Conservation (phyloP, 2,329 filamentous ascomycete species). For the Monosporascus sp. region DNA sequence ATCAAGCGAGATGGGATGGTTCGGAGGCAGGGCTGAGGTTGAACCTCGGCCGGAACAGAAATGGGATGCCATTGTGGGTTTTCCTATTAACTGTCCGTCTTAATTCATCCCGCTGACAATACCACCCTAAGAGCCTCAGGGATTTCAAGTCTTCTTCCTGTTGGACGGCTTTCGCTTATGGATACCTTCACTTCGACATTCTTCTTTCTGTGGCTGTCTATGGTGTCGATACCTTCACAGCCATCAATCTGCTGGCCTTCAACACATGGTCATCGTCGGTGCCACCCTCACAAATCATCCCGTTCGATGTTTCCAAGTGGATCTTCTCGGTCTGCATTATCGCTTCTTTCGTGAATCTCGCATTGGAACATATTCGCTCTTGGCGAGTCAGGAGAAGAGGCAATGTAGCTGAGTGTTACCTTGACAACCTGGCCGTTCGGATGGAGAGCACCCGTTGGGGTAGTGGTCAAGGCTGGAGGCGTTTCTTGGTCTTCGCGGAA, state of each 20-base stretch:
- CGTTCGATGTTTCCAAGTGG: constrained; percentile 80
- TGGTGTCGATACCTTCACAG: constrained; percentile 86
- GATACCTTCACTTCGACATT: constrained; percentile 77
- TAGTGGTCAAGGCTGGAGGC: constrained; percentile 72
- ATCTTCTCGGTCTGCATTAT: constrained; percentile 93
- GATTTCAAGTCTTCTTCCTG: constrained; percentile 86
- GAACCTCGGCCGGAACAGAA: constrained; percentile 77
- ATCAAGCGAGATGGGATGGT: constrained; percentile 57
- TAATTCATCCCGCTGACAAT: constrained; percentile 1
- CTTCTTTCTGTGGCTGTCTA: constrained; percentile 80
- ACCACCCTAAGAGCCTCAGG: constrained; percentile 37
- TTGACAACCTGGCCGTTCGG: constrained; percentile 81
- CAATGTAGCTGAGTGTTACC: constrained; percentile 85
- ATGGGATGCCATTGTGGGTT: constrained; percentile 86
- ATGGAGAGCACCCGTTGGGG: constrained; percentile 78
- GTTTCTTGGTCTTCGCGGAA: constrained; percentile 89
- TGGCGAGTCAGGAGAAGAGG: constrained; percentile 76
- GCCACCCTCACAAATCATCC: constrained; percentile 63
- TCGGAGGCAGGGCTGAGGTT: constrained; percentile 55
- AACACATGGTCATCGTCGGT: constrained; percentile 85
- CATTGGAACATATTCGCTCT: constrained; percentile 75
- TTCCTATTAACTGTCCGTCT: constrained; percentile 1
- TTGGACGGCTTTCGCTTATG: constrained; percentile 73
- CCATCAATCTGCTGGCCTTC: constrained; percentile 84
- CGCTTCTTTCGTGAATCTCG: constrained; percentile 77